These are phyloP conservation scores for Tolypocladium nubicola DNA, from an alignment of 2,329 filamentous ascomycete species.

Conservation along the genomic window DNA sequence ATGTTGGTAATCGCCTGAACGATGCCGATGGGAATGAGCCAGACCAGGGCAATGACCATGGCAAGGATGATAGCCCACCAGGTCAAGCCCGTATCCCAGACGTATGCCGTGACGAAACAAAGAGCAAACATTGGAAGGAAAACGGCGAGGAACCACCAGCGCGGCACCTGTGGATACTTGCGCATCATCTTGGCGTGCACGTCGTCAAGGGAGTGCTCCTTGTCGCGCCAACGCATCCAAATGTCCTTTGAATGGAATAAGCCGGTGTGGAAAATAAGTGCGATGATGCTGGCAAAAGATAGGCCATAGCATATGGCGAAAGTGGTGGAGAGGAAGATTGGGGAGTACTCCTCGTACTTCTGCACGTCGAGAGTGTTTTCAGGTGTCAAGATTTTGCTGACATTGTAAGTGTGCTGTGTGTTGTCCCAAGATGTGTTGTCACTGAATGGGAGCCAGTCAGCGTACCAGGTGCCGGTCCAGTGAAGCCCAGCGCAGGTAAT, in stretches of 20 bases:
- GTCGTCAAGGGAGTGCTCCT: slow-evolving; percentile 28
- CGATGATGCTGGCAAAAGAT: slow-evolving; percentile 38
- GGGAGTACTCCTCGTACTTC: slow-evolving; percentile 41
- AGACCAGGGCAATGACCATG: slow-evolving; percentile 13
- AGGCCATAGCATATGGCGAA: slow-evolving; percentile 27
- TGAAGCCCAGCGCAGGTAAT: slow-evolving; percentile 34
- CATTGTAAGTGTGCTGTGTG: slow-evolving; percentile 38
- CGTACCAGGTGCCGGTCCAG: slow-evolving; percentile 32
- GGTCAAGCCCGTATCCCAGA: slow-evolving; percentile 15
- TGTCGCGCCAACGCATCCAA: slow-evolving; percentile 31
- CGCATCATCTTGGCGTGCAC: slow-evolving; percentile 23
- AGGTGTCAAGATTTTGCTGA: slow-evolving; percentile 36
- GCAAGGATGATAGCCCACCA: slow-evolving; percentile 19
- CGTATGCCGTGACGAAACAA: slow-evolving; percentile 15
- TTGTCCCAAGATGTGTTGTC: slow-evolving; percentile 46
- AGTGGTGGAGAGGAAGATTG: slow-evolving; percentile 39
- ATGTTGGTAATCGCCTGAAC: slow-evolving; percentile 25
- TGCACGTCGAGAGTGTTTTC: slow-evolving; percentile 35
- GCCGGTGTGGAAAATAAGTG: slow-evolving; percentile 24
- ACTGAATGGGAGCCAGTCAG: slow-evolving; percentile 44
- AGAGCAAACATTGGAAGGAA: slow-evolving; percentile 21
- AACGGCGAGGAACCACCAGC: slow-evolving; percentile 27
- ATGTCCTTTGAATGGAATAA: slow-evolving; percentile 31
- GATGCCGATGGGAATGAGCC: slow-evolving; percentile 14
- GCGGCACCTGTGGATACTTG: slow-evolving; percentile 23